phyloP scores from a whole-genome alignment of 2,329 filamentous ascomycete genomes.

The Neurospora crassa region DNA sequence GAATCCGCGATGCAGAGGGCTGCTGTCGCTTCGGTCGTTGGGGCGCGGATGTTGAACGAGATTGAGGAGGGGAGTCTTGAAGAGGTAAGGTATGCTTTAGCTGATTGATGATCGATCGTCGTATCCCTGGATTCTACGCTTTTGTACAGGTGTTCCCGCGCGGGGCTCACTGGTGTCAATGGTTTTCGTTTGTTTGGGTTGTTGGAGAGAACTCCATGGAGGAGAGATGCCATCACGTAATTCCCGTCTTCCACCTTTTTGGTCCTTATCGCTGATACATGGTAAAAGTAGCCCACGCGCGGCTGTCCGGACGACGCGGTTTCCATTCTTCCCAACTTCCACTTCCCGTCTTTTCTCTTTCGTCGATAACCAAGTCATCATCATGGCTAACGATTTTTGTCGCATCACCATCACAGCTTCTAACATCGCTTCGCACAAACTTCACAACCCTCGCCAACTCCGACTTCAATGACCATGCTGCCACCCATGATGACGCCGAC shows the following conservation, averaged over 20 bases:
- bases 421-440: slow-evolving; percentile 19
- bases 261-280: neutral
- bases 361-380: neutral
- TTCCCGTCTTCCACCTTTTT: neutral
- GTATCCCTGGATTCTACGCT: neutral
- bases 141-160: neutral
- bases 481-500: slow-evolving; percentile 9
- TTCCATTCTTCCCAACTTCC: neutral
- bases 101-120: neutral
- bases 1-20: slow-evolving; percentile 21
- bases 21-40: slow-evolving; percentile 32
- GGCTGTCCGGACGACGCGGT: neutral
- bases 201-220: neutral
- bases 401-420: slow-evolving; percentile 12
- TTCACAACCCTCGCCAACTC: slow-evolving; percentile 6
- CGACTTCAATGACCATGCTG: slow-evolving; percentile 6
- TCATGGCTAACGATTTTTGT: slow-evolving; percentile 1
- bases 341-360: neutral
- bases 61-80: slow-evolving; percentile 49
- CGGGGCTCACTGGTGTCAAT: neutral
- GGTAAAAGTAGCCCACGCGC: neutral
- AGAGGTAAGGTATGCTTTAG: slow-evolving; percentile 34
- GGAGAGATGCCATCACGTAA: neutral
- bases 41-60: slow-evolving; percentile 42
- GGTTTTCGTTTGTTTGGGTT: neutral